Percentiles rank a stretch among this genome's conserved stretches.
Conservation (phyloP, 495 filamentous ascomycete species). For the Aspergillus biplanus region DNA sequence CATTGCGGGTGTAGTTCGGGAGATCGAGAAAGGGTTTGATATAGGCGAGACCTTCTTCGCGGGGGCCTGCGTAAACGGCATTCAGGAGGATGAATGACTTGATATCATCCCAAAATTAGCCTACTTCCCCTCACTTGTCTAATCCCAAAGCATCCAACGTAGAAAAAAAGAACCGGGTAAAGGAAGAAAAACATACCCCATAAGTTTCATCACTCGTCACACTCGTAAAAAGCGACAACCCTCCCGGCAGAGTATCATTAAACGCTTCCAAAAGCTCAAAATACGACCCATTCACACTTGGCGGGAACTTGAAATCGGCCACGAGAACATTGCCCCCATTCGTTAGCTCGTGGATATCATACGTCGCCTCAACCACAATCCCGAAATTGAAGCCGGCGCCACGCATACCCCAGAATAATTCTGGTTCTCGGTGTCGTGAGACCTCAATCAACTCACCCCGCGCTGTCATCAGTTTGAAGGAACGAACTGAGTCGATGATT, state of each 20-base stretch:
- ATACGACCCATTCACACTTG: constrained; percentile 20
- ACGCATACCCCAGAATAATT: constrained; percentile 40
- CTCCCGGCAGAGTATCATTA: constrained; percentile 25
- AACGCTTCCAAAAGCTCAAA: constrained; percentile 32
- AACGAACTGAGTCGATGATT: constrained; percentile 37
- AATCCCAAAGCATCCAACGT: too few species aligned
- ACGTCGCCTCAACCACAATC: constrained; percentile 45
- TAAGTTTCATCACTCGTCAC: neutral
- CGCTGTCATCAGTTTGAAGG: constrained; percentile 36
- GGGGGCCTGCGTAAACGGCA: neutral
- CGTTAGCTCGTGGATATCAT: constrained; percentile 31
- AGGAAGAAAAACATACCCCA: neutral
- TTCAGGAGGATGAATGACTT: neutral
- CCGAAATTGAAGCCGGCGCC: constrained; percentile 55
- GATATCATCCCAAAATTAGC: neutral
- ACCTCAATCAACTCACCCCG: constrained; percentile 35
- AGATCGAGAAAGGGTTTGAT: neutral
- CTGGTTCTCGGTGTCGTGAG: constrained; percentile 36
- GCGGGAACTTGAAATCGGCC: constrained; percentile 33
- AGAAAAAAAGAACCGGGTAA: too few species aligned
- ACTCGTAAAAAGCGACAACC: constrained; percentile 3
- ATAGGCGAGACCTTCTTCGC: neutral
- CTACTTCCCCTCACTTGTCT: neutral
- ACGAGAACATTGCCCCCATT: constrained; percentile 33
- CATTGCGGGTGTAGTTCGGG: neutral